These are phyloP conservation scores for Cladophialophora psammophila DNA, from an alignment of 2,329 filamentous ascomycete species.

Conservation along the genomic window DNA sequence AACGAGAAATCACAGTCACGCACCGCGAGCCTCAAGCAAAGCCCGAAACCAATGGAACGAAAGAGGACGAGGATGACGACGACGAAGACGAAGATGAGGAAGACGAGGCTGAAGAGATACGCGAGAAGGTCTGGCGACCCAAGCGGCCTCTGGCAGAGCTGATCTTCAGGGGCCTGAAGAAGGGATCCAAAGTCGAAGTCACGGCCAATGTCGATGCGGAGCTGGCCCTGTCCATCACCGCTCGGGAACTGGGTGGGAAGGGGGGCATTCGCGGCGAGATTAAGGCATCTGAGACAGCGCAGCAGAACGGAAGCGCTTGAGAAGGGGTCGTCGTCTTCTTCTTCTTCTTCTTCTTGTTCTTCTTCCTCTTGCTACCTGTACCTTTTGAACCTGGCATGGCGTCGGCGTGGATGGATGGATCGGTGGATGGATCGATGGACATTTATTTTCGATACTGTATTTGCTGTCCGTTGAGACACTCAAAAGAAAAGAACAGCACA, in stretches of 20 bases:
- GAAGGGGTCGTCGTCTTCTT: slow-evolving; percentile 1
- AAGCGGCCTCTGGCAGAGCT: slow-evolving; percentile 84
- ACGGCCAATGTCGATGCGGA: slow-evolving; percentile 87
- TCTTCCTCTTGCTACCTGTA: not conserved
- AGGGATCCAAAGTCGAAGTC: slow-evolving; percentile 89
- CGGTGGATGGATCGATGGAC: not conserved
- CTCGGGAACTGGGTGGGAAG: slow-evolving; percentile 86
- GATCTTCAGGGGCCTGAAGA: slow-evolving; percentile 82
- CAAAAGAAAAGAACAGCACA: too few relatives aligned
- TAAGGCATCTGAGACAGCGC: slow-evolving; percentile 49
- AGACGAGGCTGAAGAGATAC: slow-evolving; percentile 85
- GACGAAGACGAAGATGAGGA: slow-evolving; percentile 69
- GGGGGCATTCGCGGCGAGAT: slow-evolving; percentile 75
- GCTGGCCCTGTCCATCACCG: slow-evolving; percentile 78
- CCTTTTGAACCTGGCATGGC: not conserved
- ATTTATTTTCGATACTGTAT: not conserved
- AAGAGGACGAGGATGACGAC: slow-evolving; percentile 68
- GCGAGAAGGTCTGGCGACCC: slow-evolving; percentile 92
- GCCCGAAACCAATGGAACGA: slow-evolving; percentile 62
- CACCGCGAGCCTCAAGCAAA: slow-evolving; percentile 82
- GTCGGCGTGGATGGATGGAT: not conserved
- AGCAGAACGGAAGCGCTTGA: slow-evolving; percentile 46
- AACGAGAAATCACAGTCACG: slow-evolving; percentile 89
- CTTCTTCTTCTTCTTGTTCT: not conserved
- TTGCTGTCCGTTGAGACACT: too few relatives aligned